phyloP scores from a whole-genome alignment of 441 rosid genomes.

The Lepidium campestre region DNA sequence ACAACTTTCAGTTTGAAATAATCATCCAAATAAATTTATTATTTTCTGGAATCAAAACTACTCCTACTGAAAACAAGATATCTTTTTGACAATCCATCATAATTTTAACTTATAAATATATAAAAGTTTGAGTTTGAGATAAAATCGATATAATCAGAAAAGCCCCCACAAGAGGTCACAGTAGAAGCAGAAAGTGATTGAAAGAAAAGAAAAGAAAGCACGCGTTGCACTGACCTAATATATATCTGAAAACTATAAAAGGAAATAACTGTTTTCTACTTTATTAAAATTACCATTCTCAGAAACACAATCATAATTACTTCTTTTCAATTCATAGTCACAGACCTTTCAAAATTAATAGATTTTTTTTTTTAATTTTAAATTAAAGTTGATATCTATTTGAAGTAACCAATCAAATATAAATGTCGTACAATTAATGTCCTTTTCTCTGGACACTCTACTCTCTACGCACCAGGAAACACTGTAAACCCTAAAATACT shows the following conservation, averaged over 20 bases:
- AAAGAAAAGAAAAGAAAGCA: constrained; percentile 10
- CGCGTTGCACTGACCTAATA: constrained; percentile 19
- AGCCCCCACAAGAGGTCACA: neutral
- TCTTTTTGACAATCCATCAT: neutral
- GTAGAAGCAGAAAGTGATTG: constrained; percentile 19
- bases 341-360: neutral
- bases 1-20: too few relatives aligned
- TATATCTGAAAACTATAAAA: constrained; percentile 12
- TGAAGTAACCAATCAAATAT: constrained; percentile 2
- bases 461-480: constrained; percentile 21
- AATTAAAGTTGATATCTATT: constrained; percentile 17
- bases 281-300: constrained; percentile 20
- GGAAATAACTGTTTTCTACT: constrained; percentile 28
- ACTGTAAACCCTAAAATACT: neutral
- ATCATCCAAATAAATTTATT: neutral
- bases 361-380: neutral
- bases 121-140: neutral
- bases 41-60: neutral
- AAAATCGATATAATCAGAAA: neutral
- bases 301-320: constrained; percentile 29
- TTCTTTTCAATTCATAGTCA: neutral
- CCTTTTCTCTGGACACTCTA: neutral
- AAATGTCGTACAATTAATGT: constrained; percentile 12
- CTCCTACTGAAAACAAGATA: neutral
- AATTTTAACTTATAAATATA: neutral